Conservation (phyloP, 2,329 filamentous ascomycete genomes). For the Pyrenochaeta sp. region DNA sequence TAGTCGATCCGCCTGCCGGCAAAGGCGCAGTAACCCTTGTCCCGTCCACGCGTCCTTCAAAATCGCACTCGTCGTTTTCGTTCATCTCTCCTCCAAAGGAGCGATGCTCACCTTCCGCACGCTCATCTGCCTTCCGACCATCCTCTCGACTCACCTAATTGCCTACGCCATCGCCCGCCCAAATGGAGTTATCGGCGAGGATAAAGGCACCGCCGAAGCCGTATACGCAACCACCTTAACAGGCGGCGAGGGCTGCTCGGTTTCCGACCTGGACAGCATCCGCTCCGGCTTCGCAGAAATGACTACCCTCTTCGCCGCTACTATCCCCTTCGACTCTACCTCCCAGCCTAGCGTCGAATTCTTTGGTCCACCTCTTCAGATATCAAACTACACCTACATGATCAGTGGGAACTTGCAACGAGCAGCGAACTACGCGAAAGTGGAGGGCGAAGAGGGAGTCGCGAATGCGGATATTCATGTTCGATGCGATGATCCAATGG, state of each 20-base stretch:
- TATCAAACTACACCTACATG: conserved; percentile 40
- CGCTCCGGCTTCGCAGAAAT: conserved; percentile 45
- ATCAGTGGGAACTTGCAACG: conserved; percentile 38
- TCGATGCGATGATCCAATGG: conserved; percentile 45
- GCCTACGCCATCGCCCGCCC: conserved; percentile 33
- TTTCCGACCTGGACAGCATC: conserved; percentile 36
- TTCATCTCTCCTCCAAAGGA: not conserved
- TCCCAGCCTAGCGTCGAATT: conserved; percentile 38
- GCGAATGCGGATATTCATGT: conserved; percentile 43
- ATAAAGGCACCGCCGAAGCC: conserved; percentile 20
- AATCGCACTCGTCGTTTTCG: not conserved
- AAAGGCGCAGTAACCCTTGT: not conserved
- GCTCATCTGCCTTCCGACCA: conserved; percentile 32
- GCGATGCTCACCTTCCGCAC: conserved; percentile 33
- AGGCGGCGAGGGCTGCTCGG: conserved; percentile 42
- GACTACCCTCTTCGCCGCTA: conserved; percentile 39
- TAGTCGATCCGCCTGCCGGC: not conserved
- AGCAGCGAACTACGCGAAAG: conserved; percentile 39
- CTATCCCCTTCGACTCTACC: conserved; percentile 31
- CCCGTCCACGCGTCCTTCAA: not conserved
- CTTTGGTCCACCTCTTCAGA: conserved; percentile 33
- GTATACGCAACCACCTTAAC: conserved; percentile 37
- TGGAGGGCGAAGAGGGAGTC: conserved; percentile 29
- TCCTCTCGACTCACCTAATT: conserved; percentile 30
- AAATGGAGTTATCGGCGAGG: conserved; percentile 35